Conservation (phyloP, 306 rosid species). For the Fagus crenata region DNA sequence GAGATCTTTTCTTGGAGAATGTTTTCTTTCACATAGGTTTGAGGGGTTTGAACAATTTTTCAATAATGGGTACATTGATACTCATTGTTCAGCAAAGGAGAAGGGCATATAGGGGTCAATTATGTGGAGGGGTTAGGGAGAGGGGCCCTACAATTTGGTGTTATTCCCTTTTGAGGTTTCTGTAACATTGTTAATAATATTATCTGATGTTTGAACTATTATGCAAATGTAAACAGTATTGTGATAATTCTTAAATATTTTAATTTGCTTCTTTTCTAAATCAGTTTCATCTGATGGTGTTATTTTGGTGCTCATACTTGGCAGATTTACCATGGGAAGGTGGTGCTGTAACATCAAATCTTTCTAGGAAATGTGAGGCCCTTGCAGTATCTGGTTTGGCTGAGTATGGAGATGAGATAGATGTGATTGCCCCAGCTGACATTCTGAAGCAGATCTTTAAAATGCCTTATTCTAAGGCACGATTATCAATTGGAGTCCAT, state of each 20-base stretch:
- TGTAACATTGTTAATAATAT: not conserved
- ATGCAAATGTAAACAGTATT: not conserved
- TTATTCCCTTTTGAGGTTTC: not conserved
- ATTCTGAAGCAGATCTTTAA: conserved; percentile 94
- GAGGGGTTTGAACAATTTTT: not conserved
- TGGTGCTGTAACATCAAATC: conserved; percentile 70
- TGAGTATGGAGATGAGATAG: conserved; percentile 93
- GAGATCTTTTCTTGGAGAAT: not conserved
- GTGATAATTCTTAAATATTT: not conserved
- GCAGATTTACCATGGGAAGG: conserved; percentile 83
- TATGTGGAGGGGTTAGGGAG: not conserved
- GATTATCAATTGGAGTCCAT: conserved; percentile 80
- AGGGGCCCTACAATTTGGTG: not conserved
- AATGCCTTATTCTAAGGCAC: conserved; percentile 95
- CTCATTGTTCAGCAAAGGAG: not conserved
- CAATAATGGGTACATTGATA: not conserved
- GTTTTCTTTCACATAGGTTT: not conserved
- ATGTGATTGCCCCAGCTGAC: conserved; percentile 90
- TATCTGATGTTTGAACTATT: not conserved
- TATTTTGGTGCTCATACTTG: conserved; percentile 18
- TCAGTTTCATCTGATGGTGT: conserved; percentile 22
- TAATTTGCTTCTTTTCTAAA: conserved; percentile 18
- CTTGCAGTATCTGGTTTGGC: conserved; percentile 91
- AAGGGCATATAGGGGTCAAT: not conserved
- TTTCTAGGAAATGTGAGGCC: conserved; percentile 81